Evolutionary conservation across 768 basidiomycete genomes (phyloP), one percentile per base, ranked within the genome.

Genomic region (Pisolithus marmoratus): DNA sequence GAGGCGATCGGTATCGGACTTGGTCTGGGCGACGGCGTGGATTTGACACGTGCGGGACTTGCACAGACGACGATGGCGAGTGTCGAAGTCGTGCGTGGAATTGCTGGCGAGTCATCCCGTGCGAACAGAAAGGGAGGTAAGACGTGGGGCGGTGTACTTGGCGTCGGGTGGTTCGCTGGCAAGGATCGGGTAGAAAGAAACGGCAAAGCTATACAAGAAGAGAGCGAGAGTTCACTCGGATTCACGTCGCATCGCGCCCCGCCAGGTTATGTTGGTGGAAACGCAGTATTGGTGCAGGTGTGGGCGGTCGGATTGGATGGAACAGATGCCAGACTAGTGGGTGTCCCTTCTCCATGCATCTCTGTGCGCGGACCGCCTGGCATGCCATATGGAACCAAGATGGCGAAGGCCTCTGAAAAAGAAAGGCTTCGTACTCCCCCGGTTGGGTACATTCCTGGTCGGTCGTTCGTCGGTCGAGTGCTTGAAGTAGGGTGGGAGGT

Each of bases 1-100:
- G 60, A 65, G 46, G 62, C 46, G 37, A 53, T 67, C 31, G 58
- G 66, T 11, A 37, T 40, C 2, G 64, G 68, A 34, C 60, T 68
- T 19, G 68, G 66, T 4, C 43, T 68, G 0, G 68, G 71, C 14
- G 78, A 83, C 2, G 78, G 74, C 45, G 69, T 93, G 15, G 90
- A 95, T 67, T 71, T 92, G 40, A 84, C 88, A 2, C 76, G 78
- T 11, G 79, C 83, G 17, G 90, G 92, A 4, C 71, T 90, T 11
- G 92, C 91, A 7, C 87, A 90, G 63, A 85, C 84, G 6, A 91
- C 87, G 5, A 94, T 96, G 92, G 86, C 87, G 15, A 90, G 83
- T 47, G 82, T 95, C 38, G 87, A 90, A 61, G 80, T 90, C 29
- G 81, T 87, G 17, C 74, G 76, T 36, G 87, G 87, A 52, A 52